phyloP scores from a whole-genome alignment of 768 basidiomycete species.

The Rhizopogon vinicolor region DNA sequence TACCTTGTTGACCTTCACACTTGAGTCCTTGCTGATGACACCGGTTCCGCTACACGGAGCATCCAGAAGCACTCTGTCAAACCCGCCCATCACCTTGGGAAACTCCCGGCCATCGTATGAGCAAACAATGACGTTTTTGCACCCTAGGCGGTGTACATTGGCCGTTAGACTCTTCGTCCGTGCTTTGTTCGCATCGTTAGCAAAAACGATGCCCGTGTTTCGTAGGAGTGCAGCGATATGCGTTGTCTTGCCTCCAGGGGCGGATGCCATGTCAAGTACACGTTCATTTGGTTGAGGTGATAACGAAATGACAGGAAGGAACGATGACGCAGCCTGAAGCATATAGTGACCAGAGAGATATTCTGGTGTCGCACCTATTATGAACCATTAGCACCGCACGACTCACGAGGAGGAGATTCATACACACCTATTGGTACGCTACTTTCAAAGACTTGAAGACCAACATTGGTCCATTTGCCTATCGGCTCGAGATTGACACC shows the following conservation, averaged over 20 bases:
- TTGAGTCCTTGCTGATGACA: slow-evolving; percentile 95
- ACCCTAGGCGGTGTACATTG: slow-evolving; percentile 94
- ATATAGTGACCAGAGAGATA: slow-evolving; percentile 99
- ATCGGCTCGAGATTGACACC: slow-evolving; percentile 98
- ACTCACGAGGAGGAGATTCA: not conserved
- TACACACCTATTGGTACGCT: slow-evolving; percentile 82
- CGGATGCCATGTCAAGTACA: slow-evolving; percentile 97
- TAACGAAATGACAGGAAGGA: slow-evolving; percentile 97
- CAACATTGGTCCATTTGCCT: slow-evolving; percentile 99
- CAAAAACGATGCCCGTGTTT: slow-evolving; percentile 97
- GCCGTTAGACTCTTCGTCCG: slow-evolving; percentile 96
- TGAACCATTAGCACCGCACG: not conserved
- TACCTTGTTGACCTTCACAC: slow-evolving; percentile 98
- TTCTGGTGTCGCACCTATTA: slow-evolving; percentile 87
- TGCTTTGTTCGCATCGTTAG: slow-evolving; percentile 93
- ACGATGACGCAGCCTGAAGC: slow-evolving; percentile 98
- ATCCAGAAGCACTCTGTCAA: slow-evolving; percentile 94
- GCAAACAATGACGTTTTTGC: slow-evolving; percentile 96
- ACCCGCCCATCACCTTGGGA: slow-evolving; percentile 98
- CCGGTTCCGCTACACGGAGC: slow-evolving; percentile 98
- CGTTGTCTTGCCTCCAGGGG: slow-evolving; percentile 97
- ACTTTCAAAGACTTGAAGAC: slow-evolving; percentile 97
- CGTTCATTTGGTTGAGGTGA: slow-evolving; percentile 90
- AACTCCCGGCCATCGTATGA: slow-evolving; percentile 98
- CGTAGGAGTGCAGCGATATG: slow-evolving; percentile 96